Evolutionary conservation across 192 early-diverging fungal species (phyloP).

Genomic region (Gaertneriomyces sp.): DNA sequence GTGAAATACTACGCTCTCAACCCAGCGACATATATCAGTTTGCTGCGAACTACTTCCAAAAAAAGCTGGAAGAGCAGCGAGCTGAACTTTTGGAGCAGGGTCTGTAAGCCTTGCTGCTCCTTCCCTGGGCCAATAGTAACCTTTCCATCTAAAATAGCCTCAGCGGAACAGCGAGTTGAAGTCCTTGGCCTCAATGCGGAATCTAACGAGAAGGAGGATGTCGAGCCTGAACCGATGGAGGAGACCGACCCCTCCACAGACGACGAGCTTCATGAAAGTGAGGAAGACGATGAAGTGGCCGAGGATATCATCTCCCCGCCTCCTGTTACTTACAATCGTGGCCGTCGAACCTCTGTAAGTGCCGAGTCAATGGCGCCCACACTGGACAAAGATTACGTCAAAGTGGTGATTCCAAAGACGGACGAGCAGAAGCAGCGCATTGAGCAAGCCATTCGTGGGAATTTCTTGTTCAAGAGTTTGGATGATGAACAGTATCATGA

Average conservation of each 20-base stretch:
- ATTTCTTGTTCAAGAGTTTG: constrained; percentile 90
- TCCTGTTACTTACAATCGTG: constrained; percentile 73
- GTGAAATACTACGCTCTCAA: constrained; percentile 68
- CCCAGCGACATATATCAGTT: constrained; percentile 90
- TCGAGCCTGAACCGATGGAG: constrained; percentile 1
- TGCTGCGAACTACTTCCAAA: constrained; percentile 85
- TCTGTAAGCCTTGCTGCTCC: not conserved
- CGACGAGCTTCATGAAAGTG: constrained; percentile 48
- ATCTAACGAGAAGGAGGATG: no score
- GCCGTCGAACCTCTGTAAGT: constrained; percentile 88
- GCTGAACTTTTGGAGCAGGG: constrained; percentile 34
- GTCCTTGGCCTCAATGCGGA: no score
- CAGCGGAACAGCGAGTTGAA: no score
- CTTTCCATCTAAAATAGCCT: no score
- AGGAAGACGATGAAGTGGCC: constrained; percentile 56
- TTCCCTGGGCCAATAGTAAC: not conserved
- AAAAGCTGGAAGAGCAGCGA: constrained; percentile 76
- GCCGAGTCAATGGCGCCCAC: constrained; percentile 96
- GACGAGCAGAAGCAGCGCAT: constrained; percentile 81
- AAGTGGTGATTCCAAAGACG: constrained; percentile 85
- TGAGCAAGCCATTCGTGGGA: constrained; percentile 71
- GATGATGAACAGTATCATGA: constrained; percentile 95
- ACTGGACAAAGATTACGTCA: constrained; percentile 72
- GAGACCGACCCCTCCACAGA: constrained; percentile 37
- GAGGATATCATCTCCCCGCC: constrained; percentile 47